phyloP scores from a whole-genome alignment of 257 asterid genomes.

The Leptodermis oblonga region DNA sequence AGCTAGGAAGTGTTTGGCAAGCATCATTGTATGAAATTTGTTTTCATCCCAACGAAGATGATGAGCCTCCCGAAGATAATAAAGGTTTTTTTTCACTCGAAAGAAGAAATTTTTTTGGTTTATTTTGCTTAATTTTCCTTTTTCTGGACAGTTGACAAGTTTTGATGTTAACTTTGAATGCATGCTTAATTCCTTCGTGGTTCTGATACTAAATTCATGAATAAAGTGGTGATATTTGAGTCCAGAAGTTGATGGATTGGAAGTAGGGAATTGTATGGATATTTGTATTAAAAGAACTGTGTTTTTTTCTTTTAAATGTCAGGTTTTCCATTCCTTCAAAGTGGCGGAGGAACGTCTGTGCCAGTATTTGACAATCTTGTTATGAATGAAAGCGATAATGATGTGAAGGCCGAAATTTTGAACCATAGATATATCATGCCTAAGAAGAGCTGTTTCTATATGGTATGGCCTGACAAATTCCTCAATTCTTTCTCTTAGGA shows the following conservation, averaged over 20 bases:
- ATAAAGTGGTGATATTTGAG: background rate
- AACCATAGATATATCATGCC: conserved; percentile 62
- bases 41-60: conserved; percentile 37
- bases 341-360: conserved; percentile 25
- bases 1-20: conserved; percentile 81
- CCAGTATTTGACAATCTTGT: conserved; percentile 59
- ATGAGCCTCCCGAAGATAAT: conserved; percentile 16
- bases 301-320: conserved; percentile 19
- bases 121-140: background rate
- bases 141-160: background rate
- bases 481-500: background rate
- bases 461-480: conserved; percentile 42
- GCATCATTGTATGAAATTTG: conserved; percentile 61
- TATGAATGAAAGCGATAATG: conserved; percentile 42
- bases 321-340: conserved; percentile 29
- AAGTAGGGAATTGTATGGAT: background rate
- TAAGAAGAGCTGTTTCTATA: conserved; percentile 59
- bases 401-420: conserved; percentile 59
- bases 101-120: background rate
- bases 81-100: conserved; percentile 33
- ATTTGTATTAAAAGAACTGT: background rate
- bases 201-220: background rate
- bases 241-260: background rate
- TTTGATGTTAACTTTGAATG: background rate
- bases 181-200: background rate